Evolutionary conservation across 1,284 basidiomycete species (phyloP).

Genomic region (Inonotus obliquus): DNA sequence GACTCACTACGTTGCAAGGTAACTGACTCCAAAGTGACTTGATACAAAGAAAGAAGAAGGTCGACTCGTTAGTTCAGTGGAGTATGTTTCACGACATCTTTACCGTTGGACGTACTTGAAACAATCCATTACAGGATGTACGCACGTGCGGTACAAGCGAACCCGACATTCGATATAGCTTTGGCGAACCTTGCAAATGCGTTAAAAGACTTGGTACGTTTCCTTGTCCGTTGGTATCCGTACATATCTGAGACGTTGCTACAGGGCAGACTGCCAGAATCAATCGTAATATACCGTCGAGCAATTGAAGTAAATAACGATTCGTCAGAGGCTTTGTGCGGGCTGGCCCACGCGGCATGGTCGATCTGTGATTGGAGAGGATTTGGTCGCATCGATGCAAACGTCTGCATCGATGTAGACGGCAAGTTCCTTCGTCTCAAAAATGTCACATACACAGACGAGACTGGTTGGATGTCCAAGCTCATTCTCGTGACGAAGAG

Average conservation of each 20-base stretch:
- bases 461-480: conserved; percentile 41
- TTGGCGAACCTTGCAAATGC: conserved; percentile 61
- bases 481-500: conserved; percentile 42
- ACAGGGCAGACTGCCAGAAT: conserved; percentile 47
- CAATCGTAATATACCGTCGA: conserved; percentile 49
- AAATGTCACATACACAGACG: conserved; percentile 19
- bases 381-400: conserved; percentile 31
- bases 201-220: conserved; percentile 44
- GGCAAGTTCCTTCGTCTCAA: conserved; percentile 23
- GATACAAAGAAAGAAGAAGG: conserved; percentile 48
- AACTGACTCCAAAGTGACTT: neutral
- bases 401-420: conserved; percentile 23
- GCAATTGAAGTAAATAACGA: conserved; percentile 49
- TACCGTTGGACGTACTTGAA: conserved; percentile 19
- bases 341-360: conserved; percentile 47
- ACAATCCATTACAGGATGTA: conserved; percentile 33
- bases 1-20: neutral
- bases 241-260: conserved; percentile 17
- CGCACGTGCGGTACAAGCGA: conserved; percentile 44
- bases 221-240: neutral
- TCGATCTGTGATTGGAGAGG: conserved; percentile 56
- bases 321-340: conserved; percentile 55
- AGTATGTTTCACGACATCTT: conserved; percentile 29
- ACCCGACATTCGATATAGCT: conserved; percentile 57
- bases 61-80: conserved; percentile 45